Base-by-base conservation (phyloP, 192 early-diverging fungal genomes). In the Podila minutissima region DNA sequence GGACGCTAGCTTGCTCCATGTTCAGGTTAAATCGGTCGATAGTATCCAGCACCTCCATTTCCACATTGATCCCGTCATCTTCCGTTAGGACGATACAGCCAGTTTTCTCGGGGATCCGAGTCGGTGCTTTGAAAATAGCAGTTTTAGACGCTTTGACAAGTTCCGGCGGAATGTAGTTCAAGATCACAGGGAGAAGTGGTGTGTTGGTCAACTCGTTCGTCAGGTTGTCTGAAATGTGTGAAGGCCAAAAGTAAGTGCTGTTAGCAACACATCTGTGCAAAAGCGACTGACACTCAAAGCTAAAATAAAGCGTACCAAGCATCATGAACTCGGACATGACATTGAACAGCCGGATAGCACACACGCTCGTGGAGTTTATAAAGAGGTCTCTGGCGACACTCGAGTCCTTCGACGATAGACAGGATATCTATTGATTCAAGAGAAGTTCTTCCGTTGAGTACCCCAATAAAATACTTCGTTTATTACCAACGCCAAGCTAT, bases 281-380 rank as follows among this genome's bases (percentile, higher is more conserved):
- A 17, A 46, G 17, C 48, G 29, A 7, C 12, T 31, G 49, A 33
- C 11, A 64, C 20, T 20, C 1, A 46, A 22, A 59, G 3, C 15
- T 5, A 11, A 31, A 17, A 35, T 37, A 48, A 53, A 29, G 17
- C 69, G 57, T 77, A 87, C 86, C 84, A 24, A 87, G 58, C 88
- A 87, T 87, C 84, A 89, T 85, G 29, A 89, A 87, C 51, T 89
- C 88, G 6, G 82, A 70, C 62, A 74, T 82, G n/a, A 75, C 83
- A 22, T 85, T 74, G 28, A 89, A 67, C 3, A 85, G 74, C 10
- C 86, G 74, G 17, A 89, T 62, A 0, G 82, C 84, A 62, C 76
- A 86, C 0, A 87, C 67, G 13, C 37, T 49, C 12, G 49, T 74
- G 0, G 35, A 29, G 13, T 64, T 64, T 20, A 50, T 35, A 5